These are phyloP conservation scores for Castanopsis chinensis DNA, from an alignment of 306 rosid species.

Conservation along the genomic window DNA sequence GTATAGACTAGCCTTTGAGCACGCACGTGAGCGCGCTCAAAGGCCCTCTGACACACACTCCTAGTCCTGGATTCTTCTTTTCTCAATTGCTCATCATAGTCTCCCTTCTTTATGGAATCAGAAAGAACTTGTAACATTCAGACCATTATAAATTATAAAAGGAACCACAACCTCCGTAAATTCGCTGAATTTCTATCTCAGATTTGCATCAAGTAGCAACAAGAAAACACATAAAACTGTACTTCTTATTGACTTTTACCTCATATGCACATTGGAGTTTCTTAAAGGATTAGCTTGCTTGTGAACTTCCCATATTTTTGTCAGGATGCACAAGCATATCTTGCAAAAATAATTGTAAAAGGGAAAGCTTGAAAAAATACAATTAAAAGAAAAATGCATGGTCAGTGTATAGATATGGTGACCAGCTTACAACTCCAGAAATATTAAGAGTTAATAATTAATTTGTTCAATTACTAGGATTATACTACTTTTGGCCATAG, in stretches of 20 bases:
- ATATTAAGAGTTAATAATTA: background rate
- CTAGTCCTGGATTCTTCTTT: slow-evolving; percentile 85
- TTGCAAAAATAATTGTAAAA: slow-evolving; percentile 31
- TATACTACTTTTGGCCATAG: background rate
- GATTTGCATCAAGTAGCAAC: slow-evolving; percentile 14
- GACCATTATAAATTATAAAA: slow-evolving; percentile 15
- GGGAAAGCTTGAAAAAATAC: background rate
- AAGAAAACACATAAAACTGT: slow-evolving; percentile 4
- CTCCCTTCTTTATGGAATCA: slow-evolving; percentile 73
- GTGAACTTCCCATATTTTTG: slow-evolving; percentile 90
- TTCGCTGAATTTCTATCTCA: slow-evolving; percentile 9
- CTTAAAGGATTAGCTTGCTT: slow-evolving; percentile 91
- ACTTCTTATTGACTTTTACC: slow-evolving; percentile 44
- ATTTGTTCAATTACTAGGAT: background rate
- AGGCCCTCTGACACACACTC: slow-evolving; percentile 90
- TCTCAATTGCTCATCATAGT: slow-evolving; percentile 91
- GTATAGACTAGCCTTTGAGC: no score
- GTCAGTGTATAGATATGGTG: background rate
- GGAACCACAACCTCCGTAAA: background rate
- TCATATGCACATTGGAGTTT: slow-evolving; percentile 94
- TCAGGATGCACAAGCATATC: slow-evolving; percentile 99
- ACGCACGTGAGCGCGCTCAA: no score
- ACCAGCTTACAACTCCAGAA: background rate
- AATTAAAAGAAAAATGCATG: background rate
- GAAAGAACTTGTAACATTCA: slow-evolving; percentile 73